Evolutionary conservation across 176 grass and related monocot genomes (phyloP), one percentile per base, ranked within the genome.

Genomic region (Carex scoparia): DNA sequence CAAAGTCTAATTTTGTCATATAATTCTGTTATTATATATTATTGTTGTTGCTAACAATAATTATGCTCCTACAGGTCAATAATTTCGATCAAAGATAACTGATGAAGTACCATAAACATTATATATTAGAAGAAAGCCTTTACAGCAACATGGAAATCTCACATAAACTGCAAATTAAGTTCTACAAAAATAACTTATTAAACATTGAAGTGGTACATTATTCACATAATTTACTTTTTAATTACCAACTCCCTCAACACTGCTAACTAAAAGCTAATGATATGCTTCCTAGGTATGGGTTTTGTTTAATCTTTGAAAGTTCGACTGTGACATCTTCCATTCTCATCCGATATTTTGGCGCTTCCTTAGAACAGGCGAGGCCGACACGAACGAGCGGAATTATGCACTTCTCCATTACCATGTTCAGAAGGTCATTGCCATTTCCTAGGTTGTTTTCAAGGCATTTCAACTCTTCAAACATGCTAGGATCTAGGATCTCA

Each of bases 281-380:
- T n/a, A n/a, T 61, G 58, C 58, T 61, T 61, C 18, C 58, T 61
- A 61, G 58, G 58, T n/a, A 61, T n/a, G 18, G 5, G 18, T 61
- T 61, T n/a, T 61, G 58, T n/a, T n/a, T 61, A 18, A 61, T 61
- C 58, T 61, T 61, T 61, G 38, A 49, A 65, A 87, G 11, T 11
- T 70, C 81, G 0, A 37, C 27, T 11, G 60, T 38, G 15, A 44
- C 88, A 58, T 87, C 51, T 42, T 15, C 62, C 33, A 81, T 84
- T 16, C 15, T 55, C 11, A 69, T 80, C 46, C 88, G 82, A 30
- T 87, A 68, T 64, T 44, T 49, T 53, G 80, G 85, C 11, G 58
- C 53, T 7, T 69, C 18, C 80, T 84, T 84, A 18, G 69, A 79
- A 35, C 88, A 87, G 8, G 54, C 57, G 13, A 90, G 81, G 2